Evolutionary conservation across 2,329 filamentous ascomycete species (phyloP), one percentile per base, ranked within the genome.

Genomic region (Neoarthrinium moseri): DNA sequence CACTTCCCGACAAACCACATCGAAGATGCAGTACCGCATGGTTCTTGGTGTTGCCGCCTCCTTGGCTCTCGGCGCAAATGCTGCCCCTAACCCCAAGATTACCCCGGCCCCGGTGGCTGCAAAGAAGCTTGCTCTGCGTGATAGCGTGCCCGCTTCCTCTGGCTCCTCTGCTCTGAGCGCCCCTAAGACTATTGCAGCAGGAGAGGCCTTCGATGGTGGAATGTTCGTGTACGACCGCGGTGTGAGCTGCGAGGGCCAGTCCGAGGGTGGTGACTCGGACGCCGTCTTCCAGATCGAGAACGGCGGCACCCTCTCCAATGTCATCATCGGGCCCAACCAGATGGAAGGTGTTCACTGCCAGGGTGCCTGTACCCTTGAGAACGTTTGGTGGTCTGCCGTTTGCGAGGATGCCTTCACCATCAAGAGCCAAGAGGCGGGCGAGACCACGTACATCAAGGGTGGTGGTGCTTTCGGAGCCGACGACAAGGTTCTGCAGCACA

Each of bases 191-290:
- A 51, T 49, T 23, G 52, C 54, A 17, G 45, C 52, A 29, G 43
- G 49, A 34, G 50, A 45, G 38, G 27, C 55, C 38, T 73, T 72
- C 51, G 73, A 76, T 51, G 71, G 73, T 46, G 70, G 65, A 21
- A 72, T 75, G 69, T 61, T 67, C 51, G 65, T 65, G 44, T 75
- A 67, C 61, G 74, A 71, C 50, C 71, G 74, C 49, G 70, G 66
- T 47, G 58, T 63, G 62, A 51, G 48, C 56, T 75, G 71, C 58
- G 59, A 56, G n/a, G 71, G 67, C 11, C 70, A 74, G 49, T 53
- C 45, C 23, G 73, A 76, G 49, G 71, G 70, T 23, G 72, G 69
- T 17, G 65, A 74, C 41, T 56, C 57, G 1, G 67, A 68, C 41
- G 62, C 66, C 3, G 63, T 69, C 17, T 58, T 58, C 51, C 35